A percentile compares a stretch with the other conserved stretches of the same genome.
phyloP scores from a whole-genome alignment of 2,329 filamentous ascomycete species.

The Trichoderma atroviride region DNA sequence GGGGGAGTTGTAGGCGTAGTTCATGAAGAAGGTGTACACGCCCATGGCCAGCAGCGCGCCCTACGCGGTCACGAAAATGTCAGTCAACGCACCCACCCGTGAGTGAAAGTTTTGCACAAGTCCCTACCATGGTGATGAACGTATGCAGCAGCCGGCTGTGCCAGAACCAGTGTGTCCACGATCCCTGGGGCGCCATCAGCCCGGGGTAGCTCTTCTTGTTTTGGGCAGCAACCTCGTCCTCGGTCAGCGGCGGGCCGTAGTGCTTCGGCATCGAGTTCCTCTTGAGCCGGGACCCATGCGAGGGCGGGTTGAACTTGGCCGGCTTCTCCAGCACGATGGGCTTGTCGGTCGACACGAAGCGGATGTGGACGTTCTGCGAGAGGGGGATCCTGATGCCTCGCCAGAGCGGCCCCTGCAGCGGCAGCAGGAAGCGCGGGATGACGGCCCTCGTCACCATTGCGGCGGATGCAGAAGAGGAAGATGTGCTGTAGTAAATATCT shows the following conservation, averaged over 20 bases:
- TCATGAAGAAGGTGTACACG: slow-evolving; percentile 71
- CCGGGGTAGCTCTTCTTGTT: slow-evolving; percentile 77
- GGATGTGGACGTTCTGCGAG: slow-evolving; percentile 42
- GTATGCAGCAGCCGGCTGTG: slow-evolving; percentile 76
- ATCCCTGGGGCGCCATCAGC: slow-evolving; percentile 82
- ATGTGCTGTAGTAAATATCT: neutral
- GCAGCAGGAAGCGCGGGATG: slow-evolving; percentile 71
- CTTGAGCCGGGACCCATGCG: slow-evolving; percentile 73
- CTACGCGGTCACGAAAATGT: slow-evolving; percentile 36
- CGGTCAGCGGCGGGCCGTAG: slow-evolving; percentile 73
- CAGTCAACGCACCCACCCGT: neutral
- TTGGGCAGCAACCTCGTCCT: slow-evolving; percentile 67
- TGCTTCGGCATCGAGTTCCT: slow-evolving; percentile 59
- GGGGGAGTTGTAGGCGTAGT: slow-evolving; percentile 78
- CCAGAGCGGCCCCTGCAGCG: slow-evolving; percentile 62
- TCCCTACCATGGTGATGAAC: slow-evolving; percentile 77
- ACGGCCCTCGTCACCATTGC: slow-evolving; percentile 52
- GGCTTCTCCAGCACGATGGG: slow-evolving; percentile 81
- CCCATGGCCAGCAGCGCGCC: slow-evolving; percentile 71
- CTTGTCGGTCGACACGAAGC: slow-evolving; percentile 48
- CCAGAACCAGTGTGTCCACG: slow-evolving; percentile 83
- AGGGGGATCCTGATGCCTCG: slow-evolving; percentile 44
- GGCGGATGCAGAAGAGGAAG: neutral
- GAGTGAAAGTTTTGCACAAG: neutral
- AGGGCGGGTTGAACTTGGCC: slow-evolving; percentile 87